Base-by-base conservation (phyloP, 106 monocot species). In the Dendrobium chrysotoxum region DNA sequence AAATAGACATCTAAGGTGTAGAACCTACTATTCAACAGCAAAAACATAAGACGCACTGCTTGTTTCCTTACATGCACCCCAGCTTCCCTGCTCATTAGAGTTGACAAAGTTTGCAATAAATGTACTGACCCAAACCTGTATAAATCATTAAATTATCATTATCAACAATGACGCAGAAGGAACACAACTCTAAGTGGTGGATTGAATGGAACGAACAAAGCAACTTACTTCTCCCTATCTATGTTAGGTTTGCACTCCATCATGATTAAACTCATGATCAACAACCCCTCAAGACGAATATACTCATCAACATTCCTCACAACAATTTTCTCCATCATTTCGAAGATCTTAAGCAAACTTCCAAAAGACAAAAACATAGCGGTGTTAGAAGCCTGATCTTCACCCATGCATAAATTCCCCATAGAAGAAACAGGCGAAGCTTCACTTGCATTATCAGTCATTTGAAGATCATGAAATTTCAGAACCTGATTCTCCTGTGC, bases 21-120 rank as follows among this genome's bases (percentile, higher is more conserved):
- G 57, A 26, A 78, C 86, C 1, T 86, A 93, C 96, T 84, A 55
- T 96, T 93, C 47, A 93, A 84, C 18, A 96, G 75, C 67, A 91
- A 81, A 81, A 96, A 96, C 47, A 96, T 78, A 81, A 91, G 86
- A 80, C 80, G 85, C 41, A 90, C 83, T 81, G 96, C 89, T 84
- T 90, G 86, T 84, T 87, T 83, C 73, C 88, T 84, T 70, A 91
- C 83, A 73, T 47, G 77, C 55, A 80, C 57, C 8, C 88, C 90
- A 75, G 76, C 81, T 50, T 91, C 91, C 84, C 83, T 91, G 6
- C 66, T 85, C 40, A 93, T 41, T 10, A 93, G 75, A 50, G 79
- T 79, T 28, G 91, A 85, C 5, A 96, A 53, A 67, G 75, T 75
- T 81, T 82, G 79, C 53, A 90, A 65, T 18, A 88, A 46, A 50